Evolutionary conservation across 805 yeast genomes (phyloP), one percentile per base, ranked within the genome.

Genomic region (Maudiozyma barnettii): DNA sequence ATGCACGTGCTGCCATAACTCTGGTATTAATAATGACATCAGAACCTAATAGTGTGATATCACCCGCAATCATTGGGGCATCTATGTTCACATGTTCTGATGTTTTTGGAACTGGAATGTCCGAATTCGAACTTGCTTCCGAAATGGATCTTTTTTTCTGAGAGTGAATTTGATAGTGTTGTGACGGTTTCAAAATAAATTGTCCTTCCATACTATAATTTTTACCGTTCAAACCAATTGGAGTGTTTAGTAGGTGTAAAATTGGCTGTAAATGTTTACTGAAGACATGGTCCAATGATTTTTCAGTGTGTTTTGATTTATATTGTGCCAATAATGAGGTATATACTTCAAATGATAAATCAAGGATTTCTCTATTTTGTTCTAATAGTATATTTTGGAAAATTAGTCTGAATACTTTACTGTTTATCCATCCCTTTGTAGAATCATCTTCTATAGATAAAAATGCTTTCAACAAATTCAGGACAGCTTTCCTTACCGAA

Each of bases 211-310:
- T 87, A 31, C 79, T 77, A 64, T 87, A 93, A 56, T 82, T 85
- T 61, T 83, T 85, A 53, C 98, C 80, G 4, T 95, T 84, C 47
- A 89, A 80, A 51, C 99, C 99, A 49, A 93, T 84, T 2, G 99
- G 99, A 0, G 98, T 91, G 82, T 87, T 82, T 41, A 88, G 60
- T 40, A 93, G 69, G 14, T 80, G 76, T 45, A 84, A 66, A 50
- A 82, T 69, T 7, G 88, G 83, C 42, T 69, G 70, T 43, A 78
- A 67, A 58, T 85, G 90, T 4, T 70, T 67, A 3, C 69, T 64
- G 52, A 88, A 78, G 1, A 78, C 63, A 2, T 64, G 68, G 42
- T 80, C 84, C 51, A 84, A 64, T 1, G 69, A 53, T 12, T 72
- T 61, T n/a, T 65, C 69, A 2, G 63, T 54, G 35, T 62, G 63